These are phyloP conservation scores for Rossbeevera mucosa DNA, from an alignment of 768 basidiomycete species.

Conservation along the genomic window DNA sequence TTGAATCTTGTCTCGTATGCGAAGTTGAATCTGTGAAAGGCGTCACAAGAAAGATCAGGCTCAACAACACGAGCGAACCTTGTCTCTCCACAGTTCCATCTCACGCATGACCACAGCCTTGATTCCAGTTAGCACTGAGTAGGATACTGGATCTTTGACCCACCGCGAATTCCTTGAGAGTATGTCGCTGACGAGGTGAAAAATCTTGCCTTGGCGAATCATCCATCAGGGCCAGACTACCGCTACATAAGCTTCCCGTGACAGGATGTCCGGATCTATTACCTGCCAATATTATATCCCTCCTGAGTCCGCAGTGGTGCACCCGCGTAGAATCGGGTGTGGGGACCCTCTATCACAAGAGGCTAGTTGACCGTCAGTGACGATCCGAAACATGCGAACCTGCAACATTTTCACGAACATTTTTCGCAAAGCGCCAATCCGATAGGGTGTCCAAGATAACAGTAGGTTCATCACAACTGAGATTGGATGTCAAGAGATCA, in stretches of 20 bases:
- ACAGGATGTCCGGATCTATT: constrained; percentile 23
- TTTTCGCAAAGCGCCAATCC: constrained; percentile 88
- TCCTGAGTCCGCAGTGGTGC: constrained; percentile 86
- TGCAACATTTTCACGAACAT: constrained; percentile 45
- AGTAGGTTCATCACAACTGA: constrained; percentile 80
- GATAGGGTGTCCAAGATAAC: constrained; percentile 71
- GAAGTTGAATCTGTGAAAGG: constrained; percentile 66
- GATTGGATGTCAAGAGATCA: constrained; percentile 1
- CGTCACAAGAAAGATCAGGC: background rate
- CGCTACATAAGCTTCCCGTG: constrained; percentile 2
- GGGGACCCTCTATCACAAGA: constrained; percentile 58
- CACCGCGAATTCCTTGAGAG: constrained; percentile 88
- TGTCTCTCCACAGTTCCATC: constrained; percentile 93
- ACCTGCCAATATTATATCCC: constrained; percentile 86
- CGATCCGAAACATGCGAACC: background rate
- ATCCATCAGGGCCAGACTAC: constrained; percentile 77
- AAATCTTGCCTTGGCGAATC: constrained; percentile 81
- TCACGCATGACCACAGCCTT: constrained; percentile 88
- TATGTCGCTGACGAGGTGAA: constrained; percentile 83
- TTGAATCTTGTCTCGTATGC: constrained; percentile 88
- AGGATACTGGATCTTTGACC: constrained; percentile 9
- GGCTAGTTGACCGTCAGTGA: constrained; percentile 44
- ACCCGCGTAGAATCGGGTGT: constrained; percentile 87
- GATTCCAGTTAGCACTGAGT: constrained; percentile 3
- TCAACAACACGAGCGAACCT: constrained; percentile 40